phyloP scores from a whole-genome alignment of 2,329 filamentous ascomycete species.

The Gnomoniopsis sp. region DNA sequence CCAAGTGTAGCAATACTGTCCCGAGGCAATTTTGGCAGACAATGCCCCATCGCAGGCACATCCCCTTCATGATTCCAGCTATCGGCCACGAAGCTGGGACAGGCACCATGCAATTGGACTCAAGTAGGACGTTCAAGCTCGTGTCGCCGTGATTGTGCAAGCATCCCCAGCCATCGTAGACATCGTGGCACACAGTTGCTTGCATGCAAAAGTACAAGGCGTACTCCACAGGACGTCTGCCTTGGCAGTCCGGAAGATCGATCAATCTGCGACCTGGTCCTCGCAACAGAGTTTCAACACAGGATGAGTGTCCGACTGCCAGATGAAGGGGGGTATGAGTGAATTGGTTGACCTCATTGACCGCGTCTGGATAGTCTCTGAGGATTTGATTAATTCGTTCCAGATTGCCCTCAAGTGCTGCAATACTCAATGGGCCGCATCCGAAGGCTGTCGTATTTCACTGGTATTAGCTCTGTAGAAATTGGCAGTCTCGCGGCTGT shows the following conservation, averaged over 20 bases:
- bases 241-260: not conserved
- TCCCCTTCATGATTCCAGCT: too few species aligned
- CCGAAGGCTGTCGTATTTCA: not conserved
- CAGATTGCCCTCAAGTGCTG: not conserved
- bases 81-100: not conserved
- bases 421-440: not conserved
- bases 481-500: too few species aligned
- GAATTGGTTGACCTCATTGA: not conserved
- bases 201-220: not conserved
- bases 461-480: not conserved
- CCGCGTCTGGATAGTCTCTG: not conserved
- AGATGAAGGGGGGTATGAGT: conserved; percentile 1
- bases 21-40: not conserved
- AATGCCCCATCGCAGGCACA: not conserved
- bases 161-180: not conserved
- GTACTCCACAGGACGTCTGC: not conserved
- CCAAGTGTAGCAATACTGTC: not conserved
- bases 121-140: not conserved
- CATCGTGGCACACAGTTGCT: too few species aligned
- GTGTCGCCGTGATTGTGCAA: not conserved
- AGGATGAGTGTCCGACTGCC: not conserved
- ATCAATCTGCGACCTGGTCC: not conserved
- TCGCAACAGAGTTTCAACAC: not conserved
- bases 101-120: not conserved
- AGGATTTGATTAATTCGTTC: not conserved